Evolutionary conservation across 345 rosid genomes (phyloP), one percentile per base, ranked within the genome.

Genomic region (Carallia pectinifolia): DNA sequence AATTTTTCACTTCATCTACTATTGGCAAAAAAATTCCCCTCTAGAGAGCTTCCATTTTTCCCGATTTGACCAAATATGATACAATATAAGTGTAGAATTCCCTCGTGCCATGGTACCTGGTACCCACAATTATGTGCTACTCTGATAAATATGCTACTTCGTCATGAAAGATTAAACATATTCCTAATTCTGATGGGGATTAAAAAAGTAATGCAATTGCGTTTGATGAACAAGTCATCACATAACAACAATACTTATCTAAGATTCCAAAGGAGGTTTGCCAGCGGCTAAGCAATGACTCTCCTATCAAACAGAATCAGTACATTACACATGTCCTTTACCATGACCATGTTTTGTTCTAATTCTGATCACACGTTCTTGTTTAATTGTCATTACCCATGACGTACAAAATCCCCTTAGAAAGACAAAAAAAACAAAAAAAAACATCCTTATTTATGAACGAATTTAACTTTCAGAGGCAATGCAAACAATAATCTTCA

Each of bases 121-220:
- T 60, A 73, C 54, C 61, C 4, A 56, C 66, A 62, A 38, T 66
- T 38, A 40, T 64, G 67, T n/a, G 62, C 17, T 19, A 16, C 55
- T 33, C 13, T 54, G 48, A 23, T 67, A 39, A 7, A 39, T 1
- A 7, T 39, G 44, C 34, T 34, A 53, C 36, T 64, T 61, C 60
- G 53, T 62, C 15, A 18, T 10, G 15, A 63, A 61, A 71, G 64
- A 66, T 34, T 58, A 70, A 62, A 73, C 58, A 59, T 76, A 77
- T 75, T 77, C 84, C 63, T 19, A 1, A 34, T 54, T 50, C 5
- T 17, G 64, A 10, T 55, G 66, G 73, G 60, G 60, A 33, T 58
- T 50, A 59, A 9, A 74, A 62, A 53, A 44, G 67, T 44, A 33
- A 53, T 8, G 38, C 31, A n/a, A 70, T 44, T 47, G 33, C 6